Conservation (phyloP, 1,284 basidiomycete species). For the Rhizoctonia solani region DNA sequence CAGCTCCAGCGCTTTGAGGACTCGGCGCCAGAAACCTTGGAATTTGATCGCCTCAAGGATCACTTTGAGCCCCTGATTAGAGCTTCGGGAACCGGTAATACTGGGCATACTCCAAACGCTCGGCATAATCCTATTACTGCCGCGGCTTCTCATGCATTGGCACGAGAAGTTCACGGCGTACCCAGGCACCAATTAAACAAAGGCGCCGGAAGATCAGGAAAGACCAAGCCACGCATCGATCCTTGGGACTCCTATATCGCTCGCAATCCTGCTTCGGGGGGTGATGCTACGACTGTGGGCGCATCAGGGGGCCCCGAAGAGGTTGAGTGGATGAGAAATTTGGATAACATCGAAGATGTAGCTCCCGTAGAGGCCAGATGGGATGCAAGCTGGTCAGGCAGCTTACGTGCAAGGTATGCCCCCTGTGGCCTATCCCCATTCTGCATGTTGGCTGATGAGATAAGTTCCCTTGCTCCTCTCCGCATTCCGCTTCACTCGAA, state of each 20-base stretch:
- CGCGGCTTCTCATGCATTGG: constrained; percentile 79
- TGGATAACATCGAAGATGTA: constrained; percentile 65
- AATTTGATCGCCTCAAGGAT: constrained; percentile 91
- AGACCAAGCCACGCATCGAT: constrained; percentile 34
- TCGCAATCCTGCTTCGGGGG: constrained; percentile 7
- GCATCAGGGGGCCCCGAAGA: constrained; percentile 47
- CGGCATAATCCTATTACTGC: constrained; percentile 78
- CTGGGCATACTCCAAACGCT: constrained; percentile 59
- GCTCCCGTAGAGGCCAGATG: constrained; percentile 70
- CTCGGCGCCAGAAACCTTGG: constrained; percentile 78
- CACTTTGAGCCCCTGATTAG: constrained; percentile 85
- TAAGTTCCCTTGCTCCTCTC: constrained; percentile 81
- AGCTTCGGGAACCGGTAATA: constrained; percentile 48
- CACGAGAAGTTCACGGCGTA: constrained; percentile 59
- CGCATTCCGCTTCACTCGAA: constrained; percentile 92
- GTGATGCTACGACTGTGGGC: constrained; percentile 4
- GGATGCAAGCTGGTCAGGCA: constrained; percentile 43
- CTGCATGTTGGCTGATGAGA: not conserved
- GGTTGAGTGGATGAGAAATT: constrained; percentile 65
- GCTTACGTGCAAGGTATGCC: constrained; percentile 15
- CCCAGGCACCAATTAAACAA: constrained; percentile 15
- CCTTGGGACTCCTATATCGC: constrained; percentile 35
- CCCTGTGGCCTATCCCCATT: not conserved
- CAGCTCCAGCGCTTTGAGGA: constrained; percentile 88
- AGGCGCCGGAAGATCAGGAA: constrained; percentile 14